phyloP scores from a whole-genome alignment of 2,329 filamentous ascomycete species.

The Aschersonia sp. region DNA sequence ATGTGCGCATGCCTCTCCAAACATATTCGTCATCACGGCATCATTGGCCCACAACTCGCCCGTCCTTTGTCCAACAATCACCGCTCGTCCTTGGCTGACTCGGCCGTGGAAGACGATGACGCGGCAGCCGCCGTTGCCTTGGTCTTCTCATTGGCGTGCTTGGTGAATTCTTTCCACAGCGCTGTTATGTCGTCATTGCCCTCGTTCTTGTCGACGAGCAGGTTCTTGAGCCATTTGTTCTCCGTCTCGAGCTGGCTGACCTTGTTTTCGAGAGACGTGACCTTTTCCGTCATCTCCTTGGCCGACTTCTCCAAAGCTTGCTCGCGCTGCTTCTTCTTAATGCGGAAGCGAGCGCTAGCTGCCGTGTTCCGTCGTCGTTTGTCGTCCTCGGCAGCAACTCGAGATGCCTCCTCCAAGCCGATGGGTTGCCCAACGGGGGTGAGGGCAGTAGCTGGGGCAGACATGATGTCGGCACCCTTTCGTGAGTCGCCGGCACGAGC shows the following conservation, averaged over 20 bases:
- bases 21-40: too few relatives aligned
- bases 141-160: constrained; percentile 18
- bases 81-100: constrained; percentile 8
- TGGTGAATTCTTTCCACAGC: constrained; percentile 35
- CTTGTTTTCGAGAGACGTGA: constrained; percentile 54
- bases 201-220: constrained; percentile 71
- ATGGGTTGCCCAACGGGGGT: constrained; percentile 13
- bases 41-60: too few relatives aligned
- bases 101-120: constrained; percentile 5
- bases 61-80: constrained; percentile 3
- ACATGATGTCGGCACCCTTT: constrained; percentile 25
- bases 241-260: constrained; percentile 69
- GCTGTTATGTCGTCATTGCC: constrained; percentile 36
- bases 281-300: constrained; percentile 73
- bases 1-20: too few relatives aligned
- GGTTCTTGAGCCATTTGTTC: constrained; percentile 69
- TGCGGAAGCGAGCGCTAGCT: constrained; percentile 73
- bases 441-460: constrained; percentile 9
- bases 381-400: constrained; percentile 70
- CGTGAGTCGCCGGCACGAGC: constrained; percentile 27
- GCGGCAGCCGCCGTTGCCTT: constrained; percentile 6
- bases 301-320: constrained; percentile 69
- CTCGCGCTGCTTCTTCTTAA: constrained; percentile 94
- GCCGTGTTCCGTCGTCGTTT: constrained; percentile 83
- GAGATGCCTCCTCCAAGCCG: constrained; percentile 57